Percentiles rank a stretch among this genome's conserved stretches.
Evolutionary conservation across 495 filamentous ascomycete genomes (phyloP).

Genomic region (Glutinoglossum americanum): DNA sequence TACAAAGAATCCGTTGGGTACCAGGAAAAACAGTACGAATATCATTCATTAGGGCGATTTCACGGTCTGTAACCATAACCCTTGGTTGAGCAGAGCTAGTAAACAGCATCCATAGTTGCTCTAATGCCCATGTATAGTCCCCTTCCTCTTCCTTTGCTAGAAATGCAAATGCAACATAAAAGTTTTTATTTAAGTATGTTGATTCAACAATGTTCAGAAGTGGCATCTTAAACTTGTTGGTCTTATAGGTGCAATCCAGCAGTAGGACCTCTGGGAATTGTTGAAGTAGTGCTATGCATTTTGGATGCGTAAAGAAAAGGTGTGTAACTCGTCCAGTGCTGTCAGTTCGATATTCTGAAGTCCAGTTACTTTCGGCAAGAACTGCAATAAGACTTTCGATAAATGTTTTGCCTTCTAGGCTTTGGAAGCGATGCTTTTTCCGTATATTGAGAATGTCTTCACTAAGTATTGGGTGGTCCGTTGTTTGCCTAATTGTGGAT

Average conservation of each 20-base stretch:
- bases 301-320: not conserved
- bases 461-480: not conserved
- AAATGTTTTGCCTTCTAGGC: not conserved
- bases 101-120: not conserved
- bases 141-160: constrained; percentile 2
- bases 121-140: not conserved
- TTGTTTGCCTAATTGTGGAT: constrained; percentile 3
- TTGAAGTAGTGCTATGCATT: not conserved
- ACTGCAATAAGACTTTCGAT: not conserved
- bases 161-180: constrained; percentile 6
- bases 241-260: constrained; percentile 9
- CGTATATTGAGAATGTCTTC: not conserved
- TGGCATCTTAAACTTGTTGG: constrained; percentile 10
- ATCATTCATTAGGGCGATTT: not conserved
- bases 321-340: not conserved
- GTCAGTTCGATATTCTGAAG: not conserved
- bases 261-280: constrained; percentile 6
- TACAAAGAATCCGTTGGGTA: not conserved
- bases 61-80: not conserved
- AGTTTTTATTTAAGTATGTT: constrained; percentile 5
- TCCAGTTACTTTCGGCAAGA: not conserved
- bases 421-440: not conserved
- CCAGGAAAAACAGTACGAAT: not conserved
- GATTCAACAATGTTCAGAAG: constrained; percentile 7
- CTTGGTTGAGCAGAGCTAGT: not conserved